These are phyloP conservation scores for Pyrus hybrid DNA, from an alignment of 331 rosid genomes.

Conservation along the genomic window DNA sequence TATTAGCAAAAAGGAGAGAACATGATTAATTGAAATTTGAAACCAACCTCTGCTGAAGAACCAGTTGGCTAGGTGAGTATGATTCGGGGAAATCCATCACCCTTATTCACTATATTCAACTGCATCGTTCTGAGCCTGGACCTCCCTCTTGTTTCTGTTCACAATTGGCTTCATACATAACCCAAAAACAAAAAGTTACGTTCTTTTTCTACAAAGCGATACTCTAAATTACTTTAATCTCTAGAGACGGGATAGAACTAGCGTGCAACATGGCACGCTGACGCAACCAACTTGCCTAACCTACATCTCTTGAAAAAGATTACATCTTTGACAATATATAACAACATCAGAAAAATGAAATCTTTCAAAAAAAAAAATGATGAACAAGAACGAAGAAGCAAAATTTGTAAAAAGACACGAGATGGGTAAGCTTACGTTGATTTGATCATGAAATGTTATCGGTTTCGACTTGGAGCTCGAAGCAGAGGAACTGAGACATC, in stretches of 20 bases:
- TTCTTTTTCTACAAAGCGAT: neutral
- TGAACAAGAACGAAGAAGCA: slow-evolving; percentile 3
- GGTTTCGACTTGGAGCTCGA: slow-evolving; percentile 17
- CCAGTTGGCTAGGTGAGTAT: slow-evolving; percentile 55
- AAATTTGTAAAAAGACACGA: neutral
- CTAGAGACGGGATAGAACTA: too few species aligned
- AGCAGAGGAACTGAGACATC: slow-evolving; percentile 11
- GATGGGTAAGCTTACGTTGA: slow-evolving; percentile 8
- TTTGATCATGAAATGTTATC: neutral
- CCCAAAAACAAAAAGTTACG: neutral
- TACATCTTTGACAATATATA: neutral
- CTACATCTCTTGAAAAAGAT: too few species aligned
- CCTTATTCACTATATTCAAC: slow-evolving; percentile 35
- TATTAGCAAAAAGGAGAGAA: neutral
- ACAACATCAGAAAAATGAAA: neutral
- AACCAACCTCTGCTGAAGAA: slow-evolving; percentile 61
- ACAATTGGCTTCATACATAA: slow-evolving; percentile 25
- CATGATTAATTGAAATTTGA: neutral
- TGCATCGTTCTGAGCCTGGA: slow-evolving; percentile 39
- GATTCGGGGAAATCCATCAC: slow-evolving; percentile 44
- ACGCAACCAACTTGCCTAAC: too few species aligned
- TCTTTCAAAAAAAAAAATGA: neutral
- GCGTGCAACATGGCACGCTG: too few species aligned
- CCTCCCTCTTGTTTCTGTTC: slow-evolving; percentile 18
- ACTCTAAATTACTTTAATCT: too few species aligned